Base-by-base conservation (phyloP, 1,139 yeast species). In the Yarrowia galli region DNA sequence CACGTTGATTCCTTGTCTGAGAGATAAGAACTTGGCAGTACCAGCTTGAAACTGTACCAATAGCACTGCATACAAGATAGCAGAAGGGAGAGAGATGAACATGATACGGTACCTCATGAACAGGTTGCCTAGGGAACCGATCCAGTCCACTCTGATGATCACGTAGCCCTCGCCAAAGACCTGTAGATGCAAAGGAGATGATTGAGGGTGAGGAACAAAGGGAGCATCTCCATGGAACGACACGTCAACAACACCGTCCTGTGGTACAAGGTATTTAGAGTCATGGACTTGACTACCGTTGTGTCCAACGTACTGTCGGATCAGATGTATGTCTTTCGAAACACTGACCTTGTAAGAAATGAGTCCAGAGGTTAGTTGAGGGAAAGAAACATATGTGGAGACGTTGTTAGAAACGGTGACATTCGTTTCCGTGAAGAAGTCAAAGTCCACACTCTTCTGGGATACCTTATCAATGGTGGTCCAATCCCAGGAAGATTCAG, bases 161-260 rank as follows among this genome's bases (percentile, higher is more conserved):
- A 43, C 70, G 51, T 28, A 76, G 74, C 67, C 73, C 74, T 9
- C 72, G 63, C 76, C 78, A 2, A 42, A 45, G 1, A 20, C 68
- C 18, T 43, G 67, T 6, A 58, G 15, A 42, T 68, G 66, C 25
- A 65, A 38, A 49, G 54, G 15, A 71, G 70, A 10, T 72, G 76
- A 2, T 76, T 69, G 53, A 10, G 69, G 65, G 70, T 83, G 83
- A 1, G 97, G 95, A 16, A 89, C 84, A 74, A 81, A 92, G 0
- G 98, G 97, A 0, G 96, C 87, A 10, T 87, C 82, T 7, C 92
- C 91, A 75, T 91, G 96, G 77, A 88, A 82, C 9, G 83, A 79
- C 48, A 87, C 73, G 8, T 69, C 71, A 0, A 73, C 72, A 13
- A 68, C 71, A 2, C 64, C 64, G 10, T 16, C 12, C 0, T 23